Base-by-base conservation (phyloP, 1,139 yeast genomes). In the Blastobotrys capitulatus region DNA sequence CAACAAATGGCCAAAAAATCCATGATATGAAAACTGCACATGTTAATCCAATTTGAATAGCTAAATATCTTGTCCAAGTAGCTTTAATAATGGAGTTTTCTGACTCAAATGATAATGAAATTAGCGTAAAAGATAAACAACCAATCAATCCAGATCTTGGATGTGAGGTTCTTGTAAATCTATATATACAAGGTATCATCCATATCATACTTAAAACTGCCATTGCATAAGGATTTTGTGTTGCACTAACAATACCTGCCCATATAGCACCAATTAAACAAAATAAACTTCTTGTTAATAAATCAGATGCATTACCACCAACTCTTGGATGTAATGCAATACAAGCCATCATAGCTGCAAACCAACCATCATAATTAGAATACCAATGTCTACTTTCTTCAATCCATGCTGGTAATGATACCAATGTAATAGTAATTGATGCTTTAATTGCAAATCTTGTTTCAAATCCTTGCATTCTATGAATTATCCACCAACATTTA, bases 1-100 rank as follows among this genome's bases (percentile, higher is more conserved):
- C 76, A 20, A 67, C 67, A 57, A 74, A 74, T 1, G 80, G 77
- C 79, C 79, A 76, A 18, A 75, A 60, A 1, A 75, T 47, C 77
- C 78, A 75, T 50, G 71, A 73, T 2, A 73, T 61, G 1, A 71
- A 54, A 34, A 73, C 63, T 0, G 78, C 62, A 0, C 69, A 53
- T 10, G 67, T 37, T 6, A 74, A 58, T 7, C 77, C 75, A 19
- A 73, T 65, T 16, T 74, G 56, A 1, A 75, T 57, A 6, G 76
- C 64, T 2, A 71, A 49, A 2, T 74, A 68, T 0, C 72, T 64
- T 0, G 68, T 62, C 78, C 78, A 75, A 0, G 73, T 65, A 35
- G 61, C 60, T 2, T 48, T 52, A 22, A 60, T 52, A 12, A 61
- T 53, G 4, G 47, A 25, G 13, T 45, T 49, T n/a, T 44, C 37